phyloP scores from a whole-genome alignment of 176 grass and related monocot species.

The Triticum dicoccoides region DNA sequence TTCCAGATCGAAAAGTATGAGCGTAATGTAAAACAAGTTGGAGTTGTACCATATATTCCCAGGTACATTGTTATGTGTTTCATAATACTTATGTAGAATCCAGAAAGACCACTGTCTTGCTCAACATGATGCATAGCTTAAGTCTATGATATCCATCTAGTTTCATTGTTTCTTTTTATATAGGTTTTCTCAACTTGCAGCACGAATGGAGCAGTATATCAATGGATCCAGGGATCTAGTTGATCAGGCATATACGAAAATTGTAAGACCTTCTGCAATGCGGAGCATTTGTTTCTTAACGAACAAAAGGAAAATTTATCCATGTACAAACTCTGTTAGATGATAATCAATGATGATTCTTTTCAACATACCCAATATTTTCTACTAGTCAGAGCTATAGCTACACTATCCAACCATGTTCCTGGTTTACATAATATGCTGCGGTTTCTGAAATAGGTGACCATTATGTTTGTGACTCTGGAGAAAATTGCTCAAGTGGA shows the following conservation, averaged over 20 bases:
- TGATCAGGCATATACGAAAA: conserved; percentile 91
- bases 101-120: not conserved
- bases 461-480: conserved; percentile 90
- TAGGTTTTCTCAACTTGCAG: conserved; percentile 87
- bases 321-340: not conserved
- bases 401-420: not conserved
- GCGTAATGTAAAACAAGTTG: conserved; percentile 59
- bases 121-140: conserved; percentile 4
- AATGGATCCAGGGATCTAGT: conserved; percentile 92
- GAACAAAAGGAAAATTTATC: not conserved
- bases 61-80: conserved; percentile 46
- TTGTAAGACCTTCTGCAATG: conserved; percentile 45
- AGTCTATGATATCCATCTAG: not conserved
- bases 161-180: conserved; percentile 18
- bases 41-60: conserved; percentile 84
- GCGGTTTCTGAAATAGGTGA: conserved; percentile 48
- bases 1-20: conserved; percentile 93
- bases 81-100: not conserved
- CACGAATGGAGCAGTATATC: conserved; percentile 86
- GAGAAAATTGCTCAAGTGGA: conserved; percentile 93
- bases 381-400: not conserved
- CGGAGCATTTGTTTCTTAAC: not conserved
- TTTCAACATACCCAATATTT: not conserved
- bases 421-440: conserved; percentile 4
- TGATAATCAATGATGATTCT: not conserved